A percentile compares a stretch with the other conserved stretches of the same genome.
Conservation (phyloP, 2,329 filamentous ascomycete genomes). For the Mariannaea sp. region DNA sequence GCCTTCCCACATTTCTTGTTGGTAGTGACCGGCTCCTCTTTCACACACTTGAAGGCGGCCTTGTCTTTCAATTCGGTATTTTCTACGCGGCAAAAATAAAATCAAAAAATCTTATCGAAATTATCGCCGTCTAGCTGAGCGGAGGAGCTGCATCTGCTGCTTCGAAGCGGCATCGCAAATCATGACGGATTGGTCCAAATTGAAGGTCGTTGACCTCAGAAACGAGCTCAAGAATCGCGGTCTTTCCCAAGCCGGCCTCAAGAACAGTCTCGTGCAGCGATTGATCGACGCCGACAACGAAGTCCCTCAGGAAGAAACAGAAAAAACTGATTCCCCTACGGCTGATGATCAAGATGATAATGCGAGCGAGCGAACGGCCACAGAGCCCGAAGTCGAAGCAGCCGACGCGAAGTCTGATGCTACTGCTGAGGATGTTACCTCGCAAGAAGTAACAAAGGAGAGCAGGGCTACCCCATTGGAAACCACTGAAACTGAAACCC, state of each 20-base stretch:
- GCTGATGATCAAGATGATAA: constrained; percentile 20
- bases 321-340: constrained; percentile 17
- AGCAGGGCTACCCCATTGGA: background rate
- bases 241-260: constrained; percentile 71
- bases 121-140: background rate
- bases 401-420: constrained; percentile 14
- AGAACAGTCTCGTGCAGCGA: constrained; percentile 72
- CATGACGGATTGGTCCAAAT: constrained; percentile 60
- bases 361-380: constrained; percentile 14
- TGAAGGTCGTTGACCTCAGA: constrained; percentile 77
- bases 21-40: constrained; percentile 7
- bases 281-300: constrained; percentile 46
- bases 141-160: constrained; percentile 8
- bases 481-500: constrained; percentile 6
- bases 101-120: too few species aligned
- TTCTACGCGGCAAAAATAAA: too few species aligned
- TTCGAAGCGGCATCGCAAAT: constrained; percentile 24
- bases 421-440: constrained; percentile 2
- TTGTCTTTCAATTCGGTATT: too few species aligned
- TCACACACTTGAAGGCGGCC: too few species aligned
- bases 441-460: constrained; percentile 3
- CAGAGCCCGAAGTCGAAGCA: constrained; percentile 23
- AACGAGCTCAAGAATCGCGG: constrained; percentile 74
- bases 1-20: background rate
- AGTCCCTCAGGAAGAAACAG: constrained; percentile 4